A percentile compares a stretch with the other conserved stretches of the same genome.
Conservation (phyloP, 257 asterid genomes). For the Osmanthus fragrans region DNA sequence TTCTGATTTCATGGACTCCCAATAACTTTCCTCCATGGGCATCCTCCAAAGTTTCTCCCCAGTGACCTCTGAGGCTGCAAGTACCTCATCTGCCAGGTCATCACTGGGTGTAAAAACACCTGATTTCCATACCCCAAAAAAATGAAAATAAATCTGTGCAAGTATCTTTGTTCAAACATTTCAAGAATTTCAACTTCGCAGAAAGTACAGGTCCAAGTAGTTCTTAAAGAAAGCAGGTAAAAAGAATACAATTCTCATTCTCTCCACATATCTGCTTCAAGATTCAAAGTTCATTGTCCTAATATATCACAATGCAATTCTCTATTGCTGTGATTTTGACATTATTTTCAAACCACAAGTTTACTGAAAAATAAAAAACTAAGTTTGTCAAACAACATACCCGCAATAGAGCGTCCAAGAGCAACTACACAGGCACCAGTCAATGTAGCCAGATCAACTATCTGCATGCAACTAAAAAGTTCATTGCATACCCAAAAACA, state of each 20-base stretch:
- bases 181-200: neutral
- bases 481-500: conserved; percentile 10
- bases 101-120: conserved; percentile 90
- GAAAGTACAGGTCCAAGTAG: neutral
- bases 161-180: neutral
- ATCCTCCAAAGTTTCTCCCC: conserved; percentile 96
- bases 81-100: conserved; percentile 79
- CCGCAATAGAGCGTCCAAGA: conserved; percentile 93
- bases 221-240: neutral
- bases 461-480: conserved; percentile 45
- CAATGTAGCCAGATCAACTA: conserved; percentile 88
- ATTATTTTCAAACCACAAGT: neutral
- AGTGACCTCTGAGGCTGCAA: conserved; percentile 70
- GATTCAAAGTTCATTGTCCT: neutral
- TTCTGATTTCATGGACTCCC: conserved; percentile 96
- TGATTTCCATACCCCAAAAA: conserved; percentile 28
- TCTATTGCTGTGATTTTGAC: neutral
- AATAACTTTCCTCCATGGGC: conserved; percentile 94
- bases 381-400: conserved; percentile 33
- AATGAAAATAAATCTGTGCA: neutral
- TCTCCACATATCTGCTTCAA: neutral
- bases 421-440: conserved; percentile 93
- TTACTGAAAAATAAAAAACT: neutral
- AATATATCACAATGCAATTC: neutral
- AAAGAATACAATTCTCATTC: neutral